Conservation (phyloP, 306 rosid species). For the Rosa lucieae region DNA sequence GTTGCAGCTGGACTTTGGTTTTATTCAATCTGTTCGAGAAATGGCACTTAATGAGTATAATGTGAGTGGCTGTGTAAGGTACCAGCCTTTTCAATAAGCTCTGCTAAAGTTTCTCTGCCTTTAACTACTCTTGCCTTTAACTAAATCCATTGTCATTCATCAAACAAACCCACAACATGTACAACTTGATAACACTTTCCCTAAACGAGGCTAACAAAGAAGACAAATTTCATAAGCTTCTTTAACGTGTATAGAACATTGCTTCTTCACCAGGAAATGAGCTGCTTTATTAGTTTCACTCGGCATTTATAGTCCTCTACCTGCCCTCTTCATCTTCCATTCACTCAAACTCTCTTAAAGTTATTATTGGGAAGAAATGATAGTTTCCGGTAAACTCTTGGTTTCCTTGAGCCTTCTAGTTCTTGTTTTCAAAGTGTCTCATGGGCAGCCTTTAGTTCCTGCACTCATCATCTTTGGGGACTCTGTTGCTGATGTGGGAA, state of each 20-base stretch:
- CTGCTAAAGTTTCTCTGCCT: neutral
- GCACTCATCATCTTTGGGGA: conserved; percentile 60
- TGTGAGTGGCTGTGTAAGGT: neutral
- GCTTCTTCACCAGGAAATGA: conserved; percentile 1
- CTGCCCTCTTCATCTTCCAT: conserved; percentile 7
- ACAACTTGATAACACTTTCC: conserved; percentile 3
- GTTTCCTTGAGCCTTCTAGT: conserved; percentile 26
- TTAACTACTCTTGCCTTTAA: conserved; percentile 9
- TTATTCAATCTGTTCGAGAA: neutral
- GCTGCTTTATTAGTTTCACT: conserved; percentile 26
- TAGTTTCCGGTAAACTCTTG: conserved; percentile 23
- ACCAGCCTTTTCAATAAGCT: conserved; percentile 11
- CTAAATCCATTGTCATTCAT: conserved; percentile 23
- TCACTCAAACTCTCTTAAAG: neutral
- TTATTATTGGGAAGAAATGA: conserved; percentile 30
- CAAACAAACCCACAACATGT: conserved; percentile 12
- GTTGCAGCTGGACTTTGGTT: neutral
- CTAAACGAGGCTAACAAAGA: neutral
- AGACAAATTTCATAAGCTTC: conserved; percentile 13
- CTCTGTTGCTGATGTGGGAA: conserved; percentile 58
- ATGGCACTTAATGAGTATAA: neutral
- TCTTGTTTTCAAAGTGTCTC: conserved; percentile 26
- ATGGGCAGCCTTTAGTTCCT: conserved; percentile 55
- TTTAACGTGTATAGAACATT: conserved; percentile 9
- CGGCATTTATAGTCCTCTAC: conserved; percentile 1